phyloP scores from a whole-genome alignment of 2,329 filamentous ascomycete species.

The Cladosporium phlei region DNA sequence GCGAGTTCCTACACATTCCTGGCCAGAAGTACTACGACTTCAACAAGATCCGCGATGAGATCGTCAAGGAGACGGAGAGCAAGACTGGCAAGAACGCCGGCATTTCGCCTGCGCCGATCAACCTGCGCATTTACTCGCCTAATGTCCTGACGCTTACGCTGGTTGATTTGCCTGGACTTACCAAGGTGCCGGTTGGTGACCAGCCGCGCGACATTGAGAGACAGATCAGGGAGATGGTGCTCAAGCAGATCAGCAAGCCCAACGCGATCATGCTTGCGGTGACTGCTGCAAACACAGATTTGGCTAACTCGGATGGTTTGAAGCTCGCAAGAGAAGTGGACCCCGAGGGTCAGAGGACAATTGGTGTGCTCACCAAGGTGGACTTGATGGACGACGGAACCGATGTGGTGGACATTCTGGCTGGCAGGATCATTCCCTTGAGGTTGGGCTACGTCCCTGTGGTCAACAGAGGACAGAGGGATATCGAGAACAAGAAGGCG shows the following conservation, averaged over 20 bases:
- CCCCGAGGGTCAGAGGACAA: slow-evolving; percentile 93
- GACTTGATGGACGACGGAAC: slow-evolving; percentile 99
- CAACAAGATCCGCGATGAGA: slow-evolving; percentile 96
- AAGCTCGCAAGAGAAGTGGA: slow-evolving; percentile 96
- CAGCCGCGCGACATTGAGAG: slow-evolving; percentile 94
- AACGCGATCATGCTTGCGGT: slow-evolving; percentile 98
- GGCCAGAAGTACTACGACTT: slow-evolving; percentile 98
- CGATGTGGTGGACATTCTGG: slow-evolving; percentile 96
- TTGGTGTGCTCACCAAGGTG: slow-evolving; percentile 97
- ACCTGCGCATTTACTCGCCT: slow-evolving; percentile 95
- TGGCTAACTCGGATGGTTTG: slow-evolving; percentile 96
- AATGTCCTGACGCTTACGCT: slow-evolving; percentile 95
- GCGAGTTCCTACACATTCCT: slow-evolving; percentile 96
- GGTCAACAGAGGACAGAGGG: slow-evolving; percentile 93
- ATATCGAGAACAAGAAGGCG: slow-evolving; percentile 96
- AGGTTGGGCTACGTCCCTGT: slow-evolving; percentile 94
- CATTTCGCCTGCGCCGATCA: slow-evolving; percentile 95
- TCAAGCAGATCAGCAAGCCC: slow-evolving; percentile 97
- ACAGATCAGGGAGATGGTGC: slow-evolving; percentile 95
- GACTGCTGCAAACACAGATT: slow-evolving; percentile 92
- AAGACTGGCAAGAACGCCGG: slow-evolving; percentile 95
- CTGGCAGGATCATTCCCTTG: slow-evolving; percentile 92
- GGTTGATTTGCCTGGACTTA: slow-evolving; percentile 92
- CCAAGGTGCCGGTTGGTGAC: slow-evolving; percentile 93
- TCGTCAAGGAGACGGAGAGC: slow-evolving; percentile 89